Evolutionary conservation across 2,329 filamentous ascomycete genomes (phyloP).

Genomic region (Paramyrothecium sp.): DNA sequence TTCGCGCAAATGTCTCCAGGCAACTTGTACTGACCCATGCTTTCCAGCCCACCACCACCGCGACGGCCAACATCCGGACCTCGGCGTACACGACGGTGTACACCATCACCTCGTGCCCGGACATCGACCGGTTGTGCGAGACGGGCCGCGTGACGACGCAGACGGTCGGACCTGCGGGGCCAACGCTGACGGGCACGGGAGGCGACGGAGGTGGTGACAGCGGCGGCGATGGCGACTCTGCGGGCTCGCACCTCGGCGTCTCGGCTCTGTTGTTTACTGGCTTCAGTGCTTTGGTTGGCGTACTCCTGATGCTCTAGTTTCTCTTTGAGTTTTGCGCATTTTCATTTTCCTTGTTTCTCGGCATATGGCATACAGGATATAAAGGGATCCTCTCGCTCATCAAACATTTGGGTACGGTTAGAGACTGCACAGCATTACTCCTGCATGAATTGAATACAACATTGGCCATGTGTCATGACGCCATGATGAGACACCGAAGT

Average conservation of each 20-base stretch:
- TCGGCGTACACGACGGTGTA: constrained; percentile 18
- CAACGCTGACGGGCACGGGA: neutral
- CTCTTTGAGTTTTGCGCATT: too few species aligned
- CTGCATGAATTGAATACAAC: too few species aligned
- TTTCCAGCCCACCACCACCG: neutral
- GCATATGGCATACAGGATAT: too few species aligned
- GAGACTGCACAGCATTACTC: too few species aligned
- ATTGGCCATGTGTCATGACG: too few species aligned
- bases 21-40: too few species aligned
- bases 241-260: constrained; percentile 1
- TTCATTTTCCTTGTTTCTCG: too few species aligned
- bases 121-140: constrained; percentile 15
- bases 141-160: constrained; percentile 19
- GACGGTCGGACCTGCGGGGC: constrained; percentile 9
- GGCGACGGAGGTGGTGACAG: constrained; percentile 1
- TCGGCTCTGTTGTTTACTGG: neutral
- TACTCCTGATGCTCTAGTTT: neutral
- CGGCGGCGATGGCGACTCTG: constrained; percentile 7
- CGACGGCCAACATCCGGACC: constrained; percentile 5
- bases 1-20: too few species aligned
- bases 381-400: too few species aligned
- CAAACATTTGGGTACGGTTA: too few species aligned
- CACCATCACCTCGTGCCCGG: constrained; percentile 22
- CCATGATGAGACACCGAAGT: too few species aligned
- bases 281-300: neutral